Base-by-base conservation (phyloP, 1,284 basidiomycete species). In the Malassezia arunalokei region DNA sequence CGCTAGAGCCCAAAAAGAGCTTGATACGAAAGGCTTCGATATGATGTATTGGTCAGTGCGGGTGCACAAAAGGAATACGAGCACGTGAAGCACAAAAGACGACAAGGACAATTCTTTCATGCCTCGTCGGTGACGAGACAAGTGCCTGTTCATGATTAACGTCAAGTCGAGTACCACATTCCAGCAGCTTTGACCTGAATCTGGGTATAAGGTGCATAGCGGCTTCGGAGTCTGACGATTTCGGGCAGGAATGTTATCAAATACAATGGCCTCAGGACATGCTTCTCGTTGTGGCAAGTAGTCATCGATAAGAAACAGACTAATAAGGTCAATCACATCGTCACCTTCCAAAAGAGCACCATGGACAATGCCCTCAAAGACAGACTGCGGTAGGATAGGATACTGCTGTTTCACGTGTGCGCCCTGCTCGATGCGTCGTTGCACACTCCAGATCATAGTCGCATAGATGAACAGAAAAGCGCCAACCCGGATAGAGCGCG, bases 381-480 rank as follows among this genome's bases (percentile, higher is more conserved):
- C 59, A 1, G 66, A 47, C 2, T 71, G 58, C 6, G 64, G 55
- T 14, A 71, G 38, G 6, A 56, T 49, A 2, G 68, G 63, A 3
- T 61, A 56, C 4, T 65, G 55, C 3, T 64, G 59, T n/a, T 59
- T 49, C 2, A 44, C 54, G 53, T 45, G 35, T 32, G 12, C 51
- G 49, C 12, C 47, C 24, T 47, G 57, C 45, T 63, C 58, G 35
- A 43, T 40, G 35, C 58, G 65, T 37, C 62, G 47, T 38, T 63
- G 56, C 8, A 62, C 60, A 8, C 61, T 57, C 17, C 65, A 57
- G 8, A 56, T 31, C 31, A 72, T 33, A 11, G 64, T 59, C 12
- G 62, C 50, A 11, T 62, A 59, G 45, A 73, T 59, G 51, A 70
- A 71, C 43, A 53, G 47, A 15, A 73, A 49, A 5, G 68, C 67